Percentiles rank a stretch among this genome's conserved stretches.
These are phyloP conservation scores for Diophrys sp. DNA, from an alignment of 73 alveolate species.

Conservation along the genomic window DNA sequence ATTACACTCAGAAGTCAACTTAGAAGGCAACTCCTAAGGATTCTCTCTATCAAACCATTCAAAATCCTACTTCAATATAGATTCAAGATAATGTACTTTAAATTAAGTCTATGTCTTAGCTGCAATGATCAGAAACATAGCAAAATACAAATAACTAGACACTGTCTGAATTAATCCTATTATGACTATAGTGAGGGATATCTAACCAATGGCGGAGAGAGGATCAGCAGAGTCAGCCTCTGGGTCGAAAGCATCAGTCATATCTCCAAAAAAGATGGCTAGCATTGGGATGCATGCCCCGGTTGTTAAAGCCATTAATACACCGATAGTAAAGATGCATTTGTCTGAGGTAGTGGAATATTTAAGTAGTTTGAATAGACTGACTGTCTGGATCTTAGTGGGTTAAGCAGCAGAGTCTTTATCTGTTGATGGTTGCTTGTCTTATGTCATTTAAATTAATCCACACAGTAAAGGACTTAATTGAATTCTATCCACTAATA, in stretches of 20 bases:
- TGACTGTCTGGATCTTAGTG: too few relatives aligned
- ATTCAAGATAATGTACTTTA: slow-evolving; percentile 56
- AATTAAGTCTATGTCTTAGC: slow-evolving; percentile 47
- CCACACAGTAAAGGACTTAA: too few relatives aligned
- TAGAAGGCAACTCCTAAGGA: slow-evolving; percentile 66
- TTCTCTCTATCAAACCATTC: slow-evolving; percentile 80
- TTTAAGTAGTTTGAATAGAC: slow-evolving; percentile 14
- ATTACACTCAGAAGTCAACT: slow-evolving; percentile 57
- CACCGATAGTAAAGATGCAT: slow-evolving; percentile 24
- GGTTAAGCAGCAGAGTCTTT: too few relatives aligned
- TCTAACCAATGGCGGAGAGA: slow-evolving; percentile 12
- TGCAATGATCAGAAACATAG: slow-evolving; percentile 45
- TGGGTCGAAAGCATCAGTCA: slow-evolving; percentile 69
- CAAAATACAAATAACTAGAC: slow-evolving; percentile 51
- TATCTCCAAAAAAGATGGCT: slow-evolving; percentile 65
- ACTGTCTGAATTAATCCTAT: slow-evolving; percentile 46
- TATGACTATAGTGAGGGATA: slow-evolving; percentile 19
- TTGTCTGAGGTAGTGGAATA: slow-evolving; percentile 25
- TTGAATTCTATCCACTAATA: too few relatives aligned
- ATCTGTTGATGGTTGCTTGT: too few relatives aligned
- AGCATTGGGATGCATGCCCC: slow-evolving; percentile 71
- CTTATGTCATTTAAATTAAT: too few relatives aligned
- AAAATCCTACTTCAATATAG: slow-evolving; percentile 67
- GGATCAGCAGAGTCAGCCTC: slow-evolving; percentile 27
- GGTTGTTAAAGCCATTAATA: slow-evolving; percentile 9